A percentile compares a stretch with the other conserved stretches of the same genome.
phyloP scores from a whole-genome alignment of 2,329 filamentous ascomycete genomes.

The Verticillium zaregamsianum region DNA sequence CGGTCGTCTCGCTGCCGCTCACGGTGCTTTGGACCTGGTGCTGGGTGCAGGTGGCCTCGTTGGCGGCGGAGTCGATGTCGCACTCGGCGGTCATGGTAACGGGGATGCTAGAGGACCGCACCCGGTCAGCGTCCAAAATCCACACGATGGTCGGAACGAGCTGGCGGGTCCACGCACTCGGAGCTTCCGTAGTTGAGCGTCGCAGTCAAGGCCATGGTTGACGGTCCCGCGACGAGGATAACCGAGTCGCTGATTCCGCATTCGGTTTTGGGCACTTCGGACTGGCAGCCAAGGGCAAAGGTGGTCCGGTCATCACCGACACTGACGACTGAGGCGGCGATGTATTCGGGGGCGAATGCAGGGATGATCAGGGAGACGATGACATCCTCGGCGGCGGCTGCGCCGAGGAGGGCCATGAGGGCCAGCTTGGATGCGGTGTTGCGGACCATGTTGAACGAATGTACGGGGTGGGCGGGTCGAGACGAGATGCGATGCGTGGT shows the following conservation, averaged over 20 bases:
- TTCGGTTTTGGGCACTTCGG: conserved; percentile 12
- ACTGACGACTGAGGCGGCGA: conserved; percentile 25
- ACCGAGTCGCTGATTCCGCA: conserved; percentile 19
- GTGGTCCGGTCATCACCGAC: conserved; percentile 24
- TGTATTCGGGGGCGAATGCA: conserved; percentile 13
- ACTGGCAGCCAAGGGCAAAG: conserved; percentile 20
- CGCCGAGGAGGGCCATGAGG: conserved; percentile 1
- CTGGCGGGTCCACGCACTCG: background rate
- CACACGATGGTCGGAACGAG: background rate
- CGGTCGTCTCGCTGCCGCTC: background rate
- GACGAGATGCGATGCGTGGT: background rate
- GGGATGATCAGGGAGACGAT: conserved; percentile 22
- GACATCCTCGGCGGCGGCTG: conserved; percentile 20
- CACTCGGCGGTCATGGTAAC: conserved; percentile 13
- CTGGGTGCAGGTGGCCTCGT: conserved; percentile 17
- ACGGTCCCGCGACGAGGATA: conserved; percentile 22
- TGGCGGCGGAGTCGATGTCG: conserved; percentile 16
- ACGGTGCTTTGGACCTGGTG: conserved; percentile 1
- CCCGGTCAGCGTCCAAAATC: background rate
- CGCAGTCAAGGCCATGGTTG: conserved; percentile 17
- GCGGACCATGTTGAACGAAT: background rate
- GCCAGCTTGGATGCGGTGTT: background rate
- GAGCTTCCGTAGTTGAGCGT: conserved; percentile 1
- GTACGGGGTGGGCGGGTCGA: background rate
- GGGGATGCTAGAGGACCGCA: background rate